Evolutionary conservation across 164 flowering plant genomes (phyloP).

Genomic region (Sedum album): DNA sequence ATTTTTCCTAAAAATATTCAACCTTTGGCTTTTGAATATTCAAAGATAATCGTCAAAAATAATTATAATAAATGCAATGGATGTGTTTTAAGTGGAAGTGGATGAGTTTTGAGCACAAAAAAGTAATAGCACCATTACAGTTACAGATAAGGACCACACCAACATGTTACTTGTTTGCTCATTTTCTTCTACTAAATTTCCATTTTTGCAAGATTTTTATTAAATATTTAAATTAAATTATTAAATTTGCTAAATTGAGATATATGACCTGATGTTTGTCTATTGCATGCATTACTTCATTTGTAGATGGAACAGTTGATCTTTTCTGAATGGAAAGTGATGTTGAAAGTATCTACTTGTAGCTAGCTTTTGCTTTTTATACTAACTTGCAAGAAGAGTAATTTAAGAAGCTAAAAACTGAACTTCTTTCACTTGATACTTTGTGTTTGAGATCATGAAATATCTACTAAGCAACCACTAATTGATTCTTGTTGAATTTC

Average conservation of each 20-base stretch:
- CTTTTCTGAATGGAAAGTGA: background rate
- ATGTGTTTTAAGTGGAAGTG: background rate
- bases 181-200: background rate
- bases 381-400: background rate
- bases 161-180: slow-evolving; percentile 4
- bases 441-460: too few species aligned
- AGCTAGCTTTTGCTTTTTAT: background rate
- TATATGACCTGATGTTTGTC: background rate
- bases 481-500: too few species aligned
- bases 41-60: background rate
- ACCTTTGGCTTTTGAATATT: background rate
- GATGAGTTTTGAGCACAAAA: background rate
- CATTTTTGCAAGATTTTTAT: background rate
- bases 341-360: background rate
- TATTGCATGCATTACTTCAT: background rate
- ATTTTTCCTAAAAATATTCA: background rate
- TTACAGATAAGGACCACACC: background rate
- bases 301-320: background rate
- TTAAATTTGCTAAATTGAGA: background rate
- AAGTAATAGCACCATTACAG: background rate
- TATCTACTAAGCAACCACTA: too few species aligned
- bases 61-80: background rate
- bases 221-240: background rate
- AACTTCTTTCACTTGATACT: too few species aligned
- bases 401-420: too few species aligned